Percentiles rank a stretch among this genome's conserved stretches.
Conservation (phyloP, 2,329 filamentous ascomycete genomes). For the Talaromyces sp. region DNA sequence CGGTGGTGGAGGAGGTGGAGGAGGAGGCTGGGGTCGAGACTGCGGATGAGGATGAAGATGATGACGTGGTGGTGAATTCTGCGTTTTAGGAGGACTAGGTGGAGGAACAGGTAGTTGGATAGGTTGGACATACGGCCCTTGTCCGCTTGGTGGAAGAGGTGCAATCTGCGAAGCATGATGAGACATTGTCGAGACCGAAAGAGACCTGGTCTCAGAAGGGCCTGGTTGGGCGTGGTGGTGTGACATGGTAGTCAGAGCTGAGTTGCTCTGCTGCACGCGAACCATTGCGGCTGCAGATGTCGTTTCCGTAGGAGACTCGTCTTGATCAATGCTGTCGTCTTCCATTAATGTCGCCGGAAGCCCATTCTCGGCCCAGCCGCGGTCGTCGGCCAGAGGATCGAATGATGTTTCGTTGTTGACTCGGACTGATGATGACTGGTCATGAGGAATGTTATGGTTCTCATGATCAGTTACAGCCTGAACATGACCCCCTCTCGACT, state of each 20-base stretch:
- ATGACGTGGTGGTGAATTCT: conserved; percentile 1
- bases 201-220: conserved; percentile 20
- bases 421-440: conserved; percentile 13
- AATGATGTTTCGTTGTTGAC: conserved; percentile 24
- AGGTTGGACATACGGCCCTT: conserved; percentile 18
- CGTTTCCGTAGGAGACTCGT: conserved; percentile 21
- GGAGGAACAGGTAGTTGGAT: conserved; percentile 5
- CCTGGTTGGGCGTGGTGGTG: conserved; percentile 22
- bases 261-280: conserved; percentile 8
- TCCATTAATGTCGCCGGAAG: conserved; percentile 26
- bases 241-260: conserved; percentile 13
- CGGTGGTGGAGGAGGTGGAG: conserved; percentile 17
- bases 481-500: conserved; percentile 12
- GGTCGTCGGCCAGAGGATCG: conserved; percentile 21
- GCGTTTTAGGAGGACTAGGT: conserved; percentile 5
- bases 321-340: conserved; percentile 21
- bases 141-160: conserved; percentile 21
- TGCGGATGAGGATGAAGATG: conserved; percentile 16
- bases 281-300: conserved; percentile 14
- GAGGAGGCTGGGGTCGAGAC: conserved; percentile 19
- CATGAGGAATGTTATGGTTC: neutral
- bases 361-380: conserved; percentile 30
- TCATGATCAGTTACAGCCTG: conserved; percentile 6
- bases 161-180: conserved; percentile 22
- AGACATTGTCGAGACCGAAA: conserved; percentile 15